Evolutionary conservation across 192 early-diverging fungal species (phyloP).

Genomic region (Obelidium mucronatum): DNA sequence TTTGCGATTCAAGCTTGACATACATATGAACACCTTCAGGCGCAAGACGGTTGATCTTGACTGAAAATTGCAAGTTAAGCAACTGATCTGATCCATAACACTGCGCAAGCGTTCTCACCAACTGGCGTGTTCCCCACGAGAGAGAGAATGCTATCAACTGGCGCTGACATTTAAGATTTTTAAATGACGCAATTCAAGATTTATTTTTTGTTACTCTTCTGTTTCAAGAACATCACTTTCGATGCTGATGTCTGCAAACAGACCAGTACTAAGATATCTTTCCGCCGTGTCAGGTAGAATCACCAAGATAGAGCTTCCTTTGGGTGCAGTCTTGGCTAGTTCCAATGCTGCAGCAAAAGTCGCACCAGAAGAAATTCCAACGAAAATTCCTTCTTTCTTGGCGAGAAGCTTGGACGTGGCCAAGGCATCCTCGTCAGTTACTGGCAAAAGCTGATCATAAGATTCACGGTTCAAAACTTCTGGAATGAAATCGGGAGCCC

Average conservation of each 20-base stretch:
- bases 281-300: constrained; percentile 50
- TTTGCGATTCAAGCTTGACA: constrained; percentile 97
- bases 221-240: constrained; percentile 28
- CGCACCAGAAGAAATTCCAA: constrained; percentile 42
- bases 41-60: constrained; percentile 47
- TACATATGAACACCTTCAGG: constrained; percentile 80
- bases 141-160: constrained; percentile 5
- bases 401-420: constrained; percentile 39
- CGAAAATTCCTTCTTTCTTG: constrained; percentile 47
- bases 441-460: constrained; percentile 16
- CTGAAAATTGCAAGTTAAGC: not conserved
- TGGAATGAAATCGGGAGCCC: constrained; percentile 48
- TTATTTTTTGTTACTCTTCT: no score
- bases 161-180: no score
- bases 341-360: constrained; percentile 40
- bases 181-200: no score
- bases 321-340: constrained; percentile 36
- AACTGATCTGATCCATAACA: not conserved
- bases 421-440: constrained; percentile 43
- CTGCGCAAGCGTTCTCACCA: not conserved
- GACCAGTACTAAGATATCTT: constrained; percentile 41
- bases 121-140: constrained; percentile 25
- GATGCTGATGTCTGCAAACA: constrained; percentile 46
- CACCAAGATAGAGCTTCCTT: constrained; percentile 34
- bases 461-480: constrained; percentile 29